These are phyloP conservation scores for Globisporangium sylvaticum DNA, from an alignment of 352 stramenopile species.

Conservation along the genomic window DNA sequence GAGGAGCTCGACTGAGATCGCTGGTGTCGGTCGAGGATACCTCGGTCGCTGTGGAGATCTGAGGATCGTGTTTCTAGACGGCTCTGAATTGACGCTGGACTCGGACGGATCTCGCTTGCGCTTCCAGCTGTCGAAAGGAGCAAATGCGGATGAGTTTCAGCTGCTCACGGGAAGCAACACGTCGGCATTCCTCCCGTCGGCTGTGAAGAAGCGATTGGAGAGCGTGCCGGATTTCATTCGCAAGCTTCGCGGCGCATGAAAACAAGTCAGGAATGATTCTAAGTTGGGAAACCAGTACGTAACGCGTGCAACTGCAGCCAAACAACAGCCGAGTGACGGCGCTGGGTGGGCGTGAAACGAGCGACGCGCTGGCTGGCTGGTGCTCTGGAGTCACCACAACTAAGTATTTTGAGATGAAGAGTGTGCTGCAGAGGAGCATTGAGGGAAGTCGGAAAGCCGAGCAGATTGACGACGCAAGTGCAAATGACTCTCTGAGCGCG, in stretches of 20 bases:
- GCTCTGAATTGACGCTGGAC: conserved; percentile 35
- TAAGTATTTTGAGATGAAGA: conserved; percentile 8
- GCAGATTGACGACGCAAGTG: not conserved
- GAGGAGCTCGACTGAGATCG: conserved; percentile 25
- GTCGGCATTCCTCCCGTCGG: conserved; percentile 36
- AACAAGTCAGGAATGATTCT: not conserved
- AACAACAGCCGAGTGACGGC: not conserved
- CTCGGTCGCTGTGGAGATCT: conserved; percentile 40
- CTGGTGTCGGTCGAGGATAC: conserved; percentile 37
- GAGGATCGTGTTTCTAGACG: conserved; percentile 43
- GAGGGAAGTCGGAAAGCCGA: not conserved
- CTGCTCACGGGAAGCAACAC: conserved; percentile 28
- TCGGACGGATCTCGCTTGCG: conserved; percentile 40
- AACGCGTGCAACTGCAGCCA: not conserved
- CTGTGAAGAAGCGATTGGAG: conserved; percentile 44
- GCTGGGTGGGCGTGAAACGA: not conserved
- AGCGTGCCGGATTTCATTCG: conserved; percentile 53
- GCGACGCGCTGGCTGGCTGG: not conserved
- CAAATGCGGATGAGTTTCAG: conserved; percentile 33
- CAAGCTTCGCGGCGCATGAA: conserved; percentile 17
- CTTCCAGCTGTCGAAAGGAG: conserved; percentile 22
- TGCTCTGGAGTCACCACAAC: not conserved
- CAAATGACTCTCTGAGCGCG: not conserved
- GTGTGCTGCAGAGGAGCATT: conserved; percentile 10
- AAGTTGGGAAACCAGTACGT: not conserved